These are phyloP conservation scores for Coemansia guatemalensis DNA, from an alignment of 192 early-diverging fungal genomes.

Conservation along the genomic window DNA sequence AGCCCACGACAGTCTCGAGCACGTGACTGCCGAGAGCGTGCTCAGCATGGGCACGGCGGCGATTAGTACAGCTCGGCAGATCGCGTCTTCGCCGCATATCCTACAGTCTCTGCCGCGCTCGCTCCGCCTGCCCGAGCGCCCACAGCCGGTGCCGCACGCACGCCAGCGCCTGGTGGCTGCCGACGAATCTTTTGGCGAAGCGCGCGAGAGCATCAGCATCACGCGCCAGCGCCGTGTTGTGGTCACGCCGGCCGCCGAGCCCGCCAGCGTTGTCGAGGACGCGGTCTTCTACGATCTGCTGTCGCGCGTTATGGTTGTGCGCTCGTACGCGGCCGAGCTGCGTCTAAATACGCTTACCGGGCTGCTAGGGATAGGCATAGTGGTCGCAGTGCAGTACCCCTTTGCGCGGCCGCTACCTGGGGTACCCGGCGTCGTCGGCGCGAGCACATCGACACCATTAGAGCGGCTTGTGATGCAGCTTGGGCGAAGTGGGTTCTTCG, in stretches of 20 bases:
- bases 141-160: neutral
- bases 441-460: neutral
- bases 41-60: conserved; percentile 68
- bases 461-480: conserved; percentile 45
- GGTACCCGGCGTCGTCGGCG: conserved; percentile 2
- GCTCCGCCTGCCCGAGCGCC: conserved; percentile 23
- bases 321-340: conserved; percentile 39
- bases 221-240: conserved; percentile 11
- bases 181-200: conserved; percentile 21
- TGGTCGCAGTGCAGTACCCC: conserved; percentile 38
- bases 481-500: conserved; percentile 40
- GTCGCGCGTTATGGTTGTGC: conserved; percentile 43
- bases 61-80: conserved; percentile 49
- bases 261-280: conserved; percentile 17
- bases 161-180: conserved; percentile 11
- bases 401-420: conserved; percentile 35
- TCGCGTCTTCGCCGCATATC: conserved; percentile 48
- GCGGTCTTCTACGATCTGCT: conserved; percentile 49
- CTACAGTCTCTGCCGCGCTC: conserved; percentile 35
- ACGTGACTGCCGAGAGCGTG: conserved; percentile 55
- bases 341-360: conserved; percentile 29
- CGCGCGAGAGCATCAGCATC: conserved; percentile 7
- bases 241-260: neutral
- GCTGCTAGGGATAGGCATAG: conserved; percentile 19
- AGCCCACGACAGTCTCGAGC: conserved; percentile 54